Evolutionary conservation across 208 protist species (phyloP).

Genomic region (Herpetomonas tarakana): DNA sequence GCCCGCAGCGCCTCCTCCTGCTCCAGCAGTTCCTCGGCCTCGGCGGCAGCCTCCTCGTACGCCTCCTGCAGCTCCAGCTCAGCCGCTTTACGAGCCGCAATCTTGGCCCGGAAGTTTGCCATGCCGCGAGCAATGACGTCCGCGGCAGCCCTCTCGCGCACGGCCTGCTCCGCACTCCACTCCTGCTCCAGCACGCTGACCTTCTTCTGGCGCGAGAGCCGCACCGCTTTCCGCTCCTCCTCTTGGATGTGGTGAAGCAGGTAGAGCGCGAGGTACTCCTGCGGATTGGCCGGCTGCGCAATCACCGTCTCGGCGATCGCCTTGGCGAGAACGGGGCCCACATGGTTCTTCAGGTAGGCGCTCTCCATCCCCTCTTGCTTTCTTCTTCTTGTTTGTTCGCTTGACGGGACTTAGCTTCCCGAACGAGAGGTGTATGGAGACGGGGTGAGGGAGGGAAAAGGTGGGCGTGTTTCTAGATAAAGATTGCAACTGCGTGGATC

Average conservation of each 20-base stretch:
- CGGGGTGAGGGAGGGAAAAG: too few relatives aligned
- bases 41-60: slow-evolving; percentile 57
- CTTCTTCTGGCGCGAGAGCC: slow-evolving; percentile 26
- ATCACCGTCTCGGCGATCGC: slow-evolving; percentile 87
- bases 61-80: slow-evolving; percentile 44
- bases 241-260: slow-evolving; percentile 85
- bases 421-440: too few relatives aligned
- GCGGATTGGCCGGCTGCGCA: slow-evolving; percentile 83
- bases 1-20: slow-evolving; percentile 20
- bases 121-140: slow-evolving; percentile 80
- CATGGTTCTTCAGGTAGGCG: slow-evolving; percentile 80
- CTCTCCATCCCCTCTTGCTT: slow-evolving; percentile 61
- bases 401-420: background rate
- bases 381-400: background rate
- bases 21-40: slow-evolving; percentile 73
- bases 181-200: slow-evolving; percentile 43
- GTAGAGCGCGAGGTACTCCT: slow-evolving; percentile 89
- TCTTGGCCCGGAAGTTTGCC: slow-evolving; percentile 22
- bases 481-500: too few relatives aligned
- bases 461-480: too few relatives aligned
- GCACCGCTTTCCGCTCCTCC: slow-evolving; percentile 43
- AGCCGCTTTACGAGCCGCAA: slow-evolving; percentile 30
- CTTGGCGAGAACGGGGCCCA: slow-evolving; percentile 82
- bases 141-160: slow-evolving; percentile 61
- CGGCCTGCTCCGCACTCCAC: slow-evolving; percentile 46